Evolutionary conservation across 441 rosid genomes (phyloP).

Genomic region (Adansonia rubrostipa): DNA sequence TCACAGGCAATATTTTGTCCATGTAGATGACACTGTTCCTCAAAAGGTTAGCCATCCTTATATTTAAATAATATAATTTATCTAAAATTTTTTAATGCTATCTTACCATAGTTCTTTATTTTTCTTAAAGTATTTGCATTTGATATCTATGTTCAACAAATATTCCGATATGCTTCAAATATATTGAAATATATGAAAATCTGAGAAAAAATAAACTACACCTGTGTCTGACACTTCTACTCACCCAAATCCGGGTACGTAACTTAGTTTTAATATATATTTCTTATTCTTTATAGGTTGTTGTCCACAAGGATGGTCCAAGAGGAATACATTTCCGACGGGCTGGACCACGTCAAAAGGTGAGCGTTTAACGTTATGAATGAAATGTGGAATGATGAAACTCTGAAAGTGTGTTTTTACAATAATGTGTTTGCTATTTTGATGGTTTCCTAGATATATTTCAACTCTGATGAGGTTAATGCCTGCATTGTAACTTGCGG

Average conservation of each 20-base stretch:
- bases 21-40: conserved; percentile 80
- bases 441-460: conserved; percentile 62
- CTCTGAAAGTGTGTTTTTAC: background rate
- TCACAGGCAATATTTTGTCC: conserved; percentile 85
- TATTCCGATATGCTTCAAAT: no score
- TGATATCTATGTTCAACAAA: no score
- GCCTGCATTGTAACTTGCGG: conserved; percentile 99
- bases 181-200: no score
- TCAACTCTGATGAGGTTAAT: conserved; percentile 81
- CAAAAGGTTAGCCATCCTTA: conserved; percentile 61
- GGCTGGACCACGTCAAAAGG: conserved; percentile 98
- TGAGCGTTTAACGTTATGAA: conserved; percentile 27
- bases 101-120: background rate
- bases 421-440: conserved; percentile 15
- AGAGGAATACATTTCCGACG: conserved; percentile 91
- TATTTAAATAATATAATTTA: background rate
- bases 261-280: conserved; percentile 16
- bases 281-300: conserved; percentile 51
- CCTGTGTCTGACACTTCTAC: no score
- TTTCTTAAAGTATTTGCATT: no score
- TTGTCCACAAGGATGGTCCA: conserved; percentile 79
- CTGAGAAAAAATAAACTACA: background rate
- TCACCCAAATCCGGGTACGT: background rate
- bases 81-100: background rate
- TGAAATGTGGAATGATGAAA: background rate